Conservation (phyloP, 768 basidiomycete species). For the Auricularia heimuer region DNA sequence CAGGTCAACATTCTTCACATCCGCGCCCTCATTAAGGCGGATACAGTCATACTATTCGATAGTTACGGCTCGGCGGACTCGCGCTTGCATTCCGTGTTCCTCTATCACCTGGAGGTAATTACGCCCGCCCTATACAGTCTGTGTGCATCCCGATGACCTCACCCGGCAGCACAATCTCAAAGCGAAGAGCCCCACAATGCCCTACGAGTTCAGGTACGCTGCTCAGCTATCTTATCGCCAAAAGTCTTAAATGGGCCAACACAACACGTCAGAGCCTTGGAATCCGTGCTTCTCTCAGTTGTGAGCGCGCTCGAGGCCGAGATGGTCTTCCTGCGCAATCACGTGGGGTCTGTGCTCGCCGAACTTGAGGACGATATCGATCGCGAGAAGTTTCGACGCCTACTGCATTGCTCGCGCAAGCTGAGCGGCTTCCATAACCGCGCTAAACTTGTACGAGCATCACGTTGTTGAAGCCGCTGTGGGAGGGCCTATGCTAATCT, state of each 20-base stretch:
- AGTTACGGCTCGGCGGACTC: conserved; percentile 84
- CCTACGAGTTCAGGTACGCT: conserved; percentile 83
- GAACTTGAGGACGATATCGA: conserved; percentile 95
- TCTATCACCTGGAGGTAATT: conserved; percentile 76
- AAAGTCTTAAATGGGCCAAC: conserved; percentile 12
- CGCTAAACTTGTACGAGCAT: conserved; percentile 42
- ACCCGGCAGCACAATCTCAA: conserved; percentile 69
- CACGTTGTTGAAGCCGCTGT: conserved; percentile 30
- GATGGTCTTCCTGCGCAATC: conserved; percentile 86
- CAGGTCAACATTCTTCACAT: conserved; percentile 93
- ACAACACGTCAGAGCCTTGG: conserved; percentile 59
- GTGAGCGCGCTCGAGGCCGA: conserved; percentile 91
- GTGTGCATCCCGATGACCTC: conserved; percentile 7
- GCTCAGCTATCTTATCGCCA: conserved; percentile 1
- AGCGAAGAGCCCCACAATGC: conserved; percentile 52
- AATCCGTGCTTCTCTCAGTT: conserved; percentile 86
- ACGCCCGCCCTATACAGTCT: background rate
- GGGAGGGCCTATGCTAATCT: conserved; percentile 4
- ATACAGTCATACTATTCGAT: conserved; percentile 86
- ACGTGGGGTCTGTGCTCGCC: conserved; percentile 81
- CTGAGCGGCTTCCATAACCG: conserved; percentile 85
- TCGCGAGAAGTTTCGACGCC: conserved; percentile 83
- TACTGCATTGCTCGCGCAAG: conserved; percentile 86
- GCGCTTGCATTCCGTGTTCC: conserved; percentile 72
- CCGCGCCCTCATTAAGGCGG: conserved; percentile 87